Evolutionary conservation across 768 basidiomycete species (phyloP).

Genomic region (Podaxis carcinomalis): DNA sequence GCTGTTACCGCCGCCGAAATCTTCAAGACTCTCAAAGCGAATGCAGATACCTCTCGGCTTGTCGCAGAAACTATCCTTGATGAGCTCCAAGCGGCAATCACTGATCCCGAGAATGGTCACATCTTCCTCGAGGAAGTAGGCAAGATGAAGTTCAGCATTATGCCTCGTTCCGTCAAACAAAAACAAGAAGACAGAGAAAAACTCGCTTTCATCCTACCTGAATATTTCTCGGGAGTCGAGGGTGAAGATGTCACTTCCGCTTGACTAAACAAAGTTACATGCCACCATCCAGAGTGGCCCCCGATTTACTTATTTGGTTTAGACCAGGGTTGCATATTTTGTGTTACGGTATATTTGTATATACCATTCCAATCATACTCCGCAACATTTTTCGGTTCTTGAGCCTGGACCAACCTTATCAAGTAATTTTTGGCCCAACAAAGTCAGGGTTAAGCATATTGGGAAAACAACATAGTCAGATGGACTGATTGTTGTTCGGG

Average conservation of each 20-base stretch:
- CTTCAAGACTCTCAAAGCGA: conserved; percentile 79
- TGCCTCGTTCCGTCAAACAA: conserved; percentile 59
- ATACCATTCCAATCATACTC: neutral
- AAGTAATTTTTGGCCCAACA: neutral
- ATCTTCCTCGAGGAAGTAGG: conserved; percentile 70
- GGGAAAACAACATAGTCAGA: neutral
- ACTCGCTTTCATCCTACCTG: conserved; percentile 72
- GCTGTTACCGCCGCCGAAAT: conserved; percentile 91
- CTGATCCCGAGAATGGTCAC: conserved; percentile 20
- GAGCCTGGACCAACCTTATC: too few species aligned
- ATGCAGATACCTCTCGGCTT: conserved; percentile 81
- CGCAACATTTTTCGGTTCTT: neutral
- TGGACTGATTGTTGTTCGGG: neutral
- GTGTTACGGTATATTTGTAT: neutral
- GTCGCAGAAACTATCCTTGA: conserved; percentile 69
- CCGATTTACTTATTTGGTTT: neutral
- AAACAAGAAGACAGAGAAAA: conserved; percentile 60
- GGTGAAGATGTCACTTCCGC: too few species aligned
- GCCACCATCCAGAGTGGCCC: neutral
- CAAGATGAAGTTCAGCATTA: conserved; percentile 82
- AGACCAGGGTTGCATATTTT: neutral
- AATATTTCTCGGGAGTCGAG: conserved; percentile 51
- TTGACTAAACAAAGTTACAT: neutral
- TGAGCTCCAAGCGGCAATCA: conserved; percentile 51
- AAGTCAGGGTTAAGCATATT: neutral